These are phyloP conservation scores for Lactifluus echinatus DNA, from an alignment of 768 basidiomycete species.

Conservation along the genomic window DNA sequence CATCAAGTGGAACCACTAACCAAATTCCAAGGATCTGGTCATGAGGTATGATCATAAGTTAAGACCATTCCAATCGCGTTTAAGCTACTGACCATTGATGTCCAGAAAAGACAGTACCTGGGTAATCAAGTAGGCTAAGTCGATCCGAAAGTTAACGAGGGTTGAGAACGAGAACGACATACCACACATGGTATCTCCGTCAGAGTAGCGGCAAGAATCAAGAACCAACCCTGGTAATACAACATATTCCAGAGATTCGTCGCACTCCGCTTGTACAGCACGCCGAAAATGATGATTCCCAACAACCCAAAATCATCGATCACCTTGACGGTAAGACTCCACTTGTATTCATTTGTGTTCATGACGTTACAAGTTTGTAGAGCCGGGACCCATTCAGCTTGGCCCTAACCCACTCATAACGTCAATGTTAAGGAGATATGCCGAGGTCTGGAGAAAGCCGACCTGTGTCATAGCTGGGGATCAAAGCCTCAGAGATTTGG, in stretches of 20 bases:
- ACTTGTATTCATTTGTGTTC: neutral
- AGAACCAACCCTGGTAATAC: constrained; percentile 13
- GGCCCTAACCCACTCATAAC: neutral
- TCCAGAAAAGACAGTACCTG: constrained; percentile 10
- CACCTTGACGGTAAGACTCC: constrained; percentile 12
- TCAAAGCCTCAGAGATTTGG: neutral
- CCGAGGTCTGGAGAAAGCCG: neutral
- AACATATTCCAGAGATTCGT: constrained; percentile 17
- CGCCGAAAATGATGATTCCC: constrained; percentile 11
- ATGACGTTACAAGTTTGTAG: neutral
- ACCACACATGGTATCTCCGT: constrained; percentile 14
- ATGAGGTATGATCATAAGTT: neutral
- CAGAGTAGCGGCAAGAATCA: constrained; percentile 5
- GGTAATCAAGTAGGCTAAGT: neutral
- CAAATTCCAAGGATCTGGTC: constrained; percentile 14
- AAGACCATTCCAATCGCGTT: neutral
- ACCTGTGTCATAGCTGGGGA: constrained; percentile 9
- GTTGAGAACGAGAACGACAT: neutral
- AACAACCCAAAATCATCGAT: constrained; percentile 3
- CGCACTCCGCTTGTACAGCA: constrained; percentile 12
- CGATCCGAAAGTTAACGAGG: neutral
- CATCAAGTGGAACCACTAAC: neutral
- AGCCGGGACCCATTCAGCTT: neutral
- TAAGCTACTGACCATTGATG: constrained; percentile 7
- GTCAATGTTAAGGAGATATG: neutral